phyloP scores from a whole-genome alignment of 1,284 basidiomycete species.

The Ganoderma sinense region DNA sequence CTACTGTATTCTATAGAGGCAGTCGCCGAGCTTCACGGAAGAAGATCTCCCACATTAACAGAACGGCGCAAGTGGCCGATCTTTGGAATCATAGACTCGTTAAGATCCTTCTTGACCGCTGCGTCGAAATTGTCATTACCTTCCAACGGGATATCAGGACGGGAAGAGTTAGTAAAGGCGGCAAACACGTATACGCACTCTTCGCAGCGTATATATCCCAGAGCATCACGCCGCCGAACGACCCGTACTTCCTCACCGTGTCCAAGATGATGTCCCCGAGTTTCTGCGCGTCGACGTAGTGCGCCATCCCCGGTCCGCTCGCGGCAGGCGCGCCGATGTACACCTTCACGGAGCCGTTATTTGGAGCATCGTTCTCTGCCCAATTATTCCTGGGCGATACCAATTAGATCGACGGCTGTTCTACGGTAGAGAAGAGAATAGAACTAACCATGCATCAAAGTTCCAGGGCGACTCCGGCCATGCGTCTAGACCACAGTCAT shows the following conservation, averaged over 20 bases:
- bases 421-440: background rate
- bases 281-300: slow-evolving; percentile 56
- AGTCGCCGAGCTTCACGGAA: no score
- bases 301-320: slow-evolving; percentile 53
- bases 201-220: slow-evolving; percentile 41
- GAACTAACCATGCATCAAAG: background rate
- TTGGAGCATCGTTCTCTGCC: slow-evolving; percentile 64
- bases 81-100: no score
- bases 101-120: background rate
- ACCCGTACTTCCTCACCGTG: slow-evolving; percentile 57
- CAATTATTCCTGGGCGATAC: slow-evolving; percentile 58
- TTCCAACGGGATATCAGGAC: background rate
- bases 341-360: slow-evolving; percentile 60
- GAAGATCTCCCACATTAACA: no score
- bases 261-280: slow-evolving; percentile 52
- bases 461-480: background rate
- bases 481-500: background rate
- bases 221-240: slow-evolving; percentile 75
- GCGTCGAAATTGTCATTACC: background rate
- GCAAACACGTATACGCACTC: background rate
- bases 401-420: background rate
- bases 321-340: slow-evolving; percentile 66
- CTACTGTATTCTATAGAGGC: no score
- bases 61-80: no score
- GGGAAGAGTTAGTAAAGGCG: no score